Evolutionary conservation across 192 early-diverging fungal genomes (phyloP).

Genomic region (Rhizophagus clarus): DNA sequence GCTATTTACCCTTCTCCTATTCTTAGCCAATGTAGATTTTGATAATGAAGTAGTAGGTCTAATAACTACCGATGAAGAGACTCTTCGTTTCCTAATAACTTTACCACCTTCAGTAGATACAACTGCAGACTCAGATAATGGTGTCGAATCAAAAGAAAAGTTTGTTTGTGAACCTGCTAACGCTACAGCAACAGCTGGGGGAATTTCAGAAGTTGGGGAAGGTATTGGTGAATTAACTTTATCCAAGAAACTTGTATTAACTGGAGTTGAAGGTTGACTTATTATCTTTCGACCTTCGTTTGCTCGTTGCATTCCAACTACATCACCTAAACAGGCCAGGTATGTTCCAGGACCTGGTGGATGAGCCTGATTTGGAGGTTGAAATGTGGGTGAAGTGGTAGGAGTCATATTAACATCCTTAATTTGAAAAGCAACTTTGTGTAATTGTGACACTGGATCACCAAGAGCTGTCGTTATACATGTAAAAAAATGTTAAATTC

Average conservation of each 20-base stretch:
- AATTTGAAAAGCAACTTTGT: slow-evolving; percentile 90
- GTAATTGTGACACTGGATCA: slow-evolving; percentile 86
- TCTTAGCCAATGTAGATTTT: slow-evolving; percentile 36
- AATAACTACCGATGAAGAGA: slow-evolving; percentile 45
- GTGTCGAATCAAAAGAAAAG: slow-evolving; percentile 22
- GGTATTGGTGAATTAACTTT: slow-evolving; percentile 23
- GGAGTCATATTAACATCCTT: slow-evolving; percentile 40
- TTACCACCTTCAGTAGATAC: slow-evolving; percentile 37
- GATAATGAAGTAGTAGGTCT: slow-evolving; percentile 33
- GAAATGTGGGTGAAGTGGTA: slow-evolving; percentile 28
- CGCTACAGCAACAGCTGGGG: slow-evolving; percentile 5
- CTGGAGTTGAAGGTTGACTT: slow-evolving; percentile 21
- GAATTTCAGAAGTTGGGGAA: slow-evolving; percentile 36
- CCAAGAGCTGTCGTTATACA: slow-evolving; percentile 59
- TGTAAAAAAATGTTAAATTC: slow-evolving; percentile 31
- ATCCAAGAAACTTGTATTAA: slow-evolving; percentile 23
- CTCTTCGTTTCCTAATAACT: slow-evolving; percentile 41
- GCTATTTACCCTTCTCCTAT: slow-evolving; percentile 56
- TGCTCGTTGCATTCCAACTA: slow-evolving; percentile 72
- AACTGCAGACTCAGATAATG: slow-evolving; percentile 33
- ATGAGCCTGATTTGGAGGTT: slow-evolving; percentile 42
- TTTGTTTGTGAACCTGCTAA: slow-evolving; percentile 33
- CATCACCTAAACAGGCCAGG: slow-evolving; percentile 74
- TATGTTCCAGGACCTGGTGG: slow-evolving; percentile 54
- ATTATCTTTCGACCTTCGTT: slow-evolving; percentile 55